These are phyloP conservation scores for Ophiocordyceps australis DNA, from an alignment of 2,329 filamentous ascomycete species.

Conservation along the genomic window DNA sequence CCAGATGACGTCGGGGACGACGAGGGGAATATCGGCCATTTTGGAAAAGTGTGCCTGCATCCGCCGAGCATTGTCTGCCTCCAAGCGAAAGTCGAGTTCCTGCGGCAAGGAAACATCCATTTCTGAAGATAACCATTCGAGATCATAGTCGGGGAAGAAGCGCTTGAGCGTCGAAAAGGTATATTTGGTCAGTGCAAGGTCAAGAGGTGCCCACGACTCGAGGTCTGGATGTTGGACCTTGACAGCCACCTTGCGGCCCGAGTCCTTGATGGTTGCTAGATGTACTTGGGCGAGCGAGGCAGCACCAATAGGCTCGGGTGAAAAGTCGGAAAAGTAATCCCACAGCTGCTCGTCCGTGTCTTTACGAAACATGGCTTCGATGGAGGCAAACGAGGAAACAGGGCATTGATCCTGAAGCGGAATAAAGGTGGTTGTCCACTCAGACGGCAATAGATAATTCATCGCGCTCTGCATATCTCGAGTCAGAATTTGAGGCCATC, in stretches of 20 bases:
- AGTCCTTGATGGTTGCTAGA: slow-evolving; percentile 64
- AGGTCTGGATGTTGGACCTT: slow-evolving; percentile 90
- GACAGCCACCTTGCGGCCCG: slow-evolving; percentile 75
- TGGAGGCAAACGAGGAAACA: slow-evolving; percentile 73
- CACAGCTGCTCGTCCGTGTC: slow-evolving; percentile 68
- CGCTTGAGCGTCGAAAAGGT: slow-evolving; percentile 79
- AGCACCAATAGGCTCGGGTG: slow-evolving; percentile 65
- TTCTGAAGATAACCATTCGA: slow-evolving; percentile 88
- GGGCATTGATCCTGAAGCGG: slow-evolving; percentile 93
- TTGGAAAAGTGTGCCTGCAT: slow-evolving; percentile 67
- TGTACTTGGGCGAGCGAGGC: slow-evolving; percentile 93
- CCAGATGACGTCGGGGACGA: slow-evolving; percentile 84
- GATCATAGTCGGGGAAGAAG: slow-evolving; percentile 94
- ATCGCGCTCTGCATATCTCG: slow-evolving; percentile 50
- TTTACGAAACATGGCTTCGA: slow-evolving; percentile 67
- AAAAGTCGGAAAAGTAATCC: slow-evolving; percentile 78
- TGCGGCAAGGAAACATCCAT: slow-evolving; percentile 83
- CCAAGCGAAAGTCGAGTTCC: slow-evolving; percentile 76
- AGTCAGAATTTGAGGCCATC: slow-evolving; percentile 9
- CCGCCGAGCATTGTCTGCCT: slow-evolving; percentile 67
- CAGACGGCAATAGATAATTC: slow-evolving; percentile 78
- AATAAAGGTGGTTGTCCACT: slow-evolving; percentile 94
- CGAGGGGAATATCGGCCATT: slow-evolving; percentile 56
- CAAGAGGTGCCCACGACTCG: slow-evolving; percentile 77
- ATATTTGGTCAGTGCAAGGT: slow-evolving; percentile 70